Evolutionary conservation across 352 stramenopile species (phyloP).

Genomic region (Discostella stelligera): DNA sequence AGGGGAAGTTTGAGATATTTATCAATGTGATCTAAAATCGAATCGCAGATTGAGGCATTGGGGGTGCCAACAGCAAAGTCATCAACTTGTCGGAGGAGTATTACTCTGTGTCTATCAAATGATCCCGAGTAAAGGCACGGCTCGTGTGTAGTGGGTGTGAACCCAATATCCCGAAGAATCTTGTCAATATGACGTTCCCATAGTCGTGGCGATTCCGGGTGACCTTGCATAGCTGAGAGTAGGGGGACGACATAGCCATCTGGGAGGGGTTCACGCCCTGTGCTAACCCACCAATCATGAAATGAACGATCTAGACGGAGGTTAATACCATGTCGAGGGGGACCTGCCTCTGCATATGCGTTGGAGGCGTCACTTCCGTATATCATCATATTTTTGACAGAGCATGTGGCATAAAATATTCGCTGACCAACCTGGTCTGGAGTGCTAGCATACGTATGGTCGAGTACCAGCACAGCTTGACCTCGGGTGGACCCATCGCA

Average conservation of each 20-base stretch:
- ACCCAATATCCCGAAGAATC: constrained; percentile 10
- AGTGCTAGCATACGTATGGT: constrained; percentile 33
- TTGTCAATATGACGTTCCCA: constrained; percentile 31
- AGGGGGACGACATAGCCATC: constrained; percentile 32
- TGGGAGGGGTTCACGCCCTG: constrained; percentile 12
- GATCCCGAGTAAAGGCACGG: constrained; percentile 16
- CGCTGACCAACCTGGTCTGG: constrained; percentile 34
- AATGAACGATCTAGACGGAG: constrained; percentile 33
- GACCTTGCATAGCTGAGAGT: too few species aligned
- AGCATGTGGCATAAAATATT: constrained; percentile 20
- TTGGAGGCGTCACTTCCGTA: constrained; percentile 20
- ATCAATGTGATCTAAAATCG: constrained; percentile 25
- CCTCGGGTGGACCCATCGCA: background rate
- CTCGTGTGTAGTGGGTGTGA: too few species aligned
- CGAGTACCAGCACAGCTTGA: constrained; percentile 15
- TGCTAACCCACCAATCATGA: constrained; percentile 29
- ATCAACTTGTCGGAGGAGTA: constrained; percentile 33
- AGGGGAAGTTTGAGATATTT: constrained; percentile 23
- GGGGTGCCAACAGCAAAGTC: constrained; percentile 7
- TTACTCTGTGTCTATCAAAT: constrained; percentile 13
- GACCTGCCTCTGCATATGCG: constrained; percentile 25
- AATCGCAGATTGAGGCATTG: constrained; percentile 20
- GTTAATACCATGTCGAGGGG: constrained; percentile 9
- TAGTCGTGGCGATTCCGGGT: constrained; percentile 41
- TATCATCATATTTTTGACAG: constrained; percentile 15